A percentile compares a stretch with the other conserved stretches of the same genome.
Conservation (phyloP, 345 rosid genomes). For the Salix udensis region DNA sequence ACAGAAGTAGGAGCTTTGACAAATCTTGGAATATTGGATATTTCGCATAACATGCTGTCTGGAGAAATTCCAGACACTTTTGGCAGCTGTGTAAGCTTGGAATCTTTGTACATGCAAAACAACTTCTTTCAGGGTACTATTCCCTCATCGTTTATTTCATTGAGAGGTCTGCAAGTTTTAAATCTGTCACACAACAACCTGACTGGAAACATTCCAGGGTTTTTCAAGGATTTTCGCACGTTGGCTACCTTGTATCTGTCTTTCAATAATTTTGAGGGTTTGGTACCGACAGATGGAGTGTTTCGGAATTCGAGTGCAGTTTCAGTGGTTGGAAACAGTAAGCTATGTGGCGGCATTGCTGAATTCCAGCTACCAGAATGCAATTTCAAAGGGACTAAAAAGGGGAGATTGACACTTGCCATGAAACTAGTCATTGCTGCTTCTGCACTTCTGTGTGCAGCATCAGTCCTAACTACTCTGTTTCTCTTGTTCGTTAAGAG, state of each 20-base stretch:
- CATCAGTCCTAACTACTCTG: neutral
- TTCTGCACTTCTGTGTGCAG: neutral
- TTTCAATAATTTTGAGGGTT: constrained; percentile 12
- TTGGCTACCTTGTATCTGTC: constrained; percentile 7
- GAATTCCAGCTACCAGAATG: constrained; percentile 10
- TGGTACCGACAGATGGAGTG: constrained; percentile 9
- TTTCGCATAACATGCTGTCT: constrained; percentile 8
- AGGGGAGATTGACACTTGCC: neutral
- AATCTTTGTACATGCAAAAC: neutral
- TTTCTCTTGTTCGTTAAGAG: constrained; percentile 2
- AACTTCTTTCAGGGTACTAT: constrained; percentile 9
- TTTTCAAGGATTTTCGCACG: neutral
- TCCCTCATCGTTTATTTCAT: constrained; percentile 15
- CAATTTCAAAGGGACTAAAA: neutral
- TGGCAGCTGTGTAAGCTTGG: constrained; percentile 10
- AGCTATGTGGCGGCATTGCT: constrained; percentile 17
- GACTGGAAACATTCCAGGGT: constrained; percentile 9
- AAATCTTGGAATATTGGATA: constrained; percentile 7
- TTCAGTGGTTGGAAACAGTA: constrained; percentile 8
- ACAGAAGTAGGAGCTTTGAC: constrained; percentile 6
- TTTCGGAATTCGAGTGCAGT: constrained; percentile 9
- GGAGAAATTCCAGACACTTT: constrained; percentile 12
- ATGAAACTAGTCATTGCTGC: neutral
- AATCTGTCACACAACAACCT: constrained; percentile 12
- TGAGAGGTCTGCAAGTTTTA: constrained; percentile 2